Evolutionary conservation across 768 basidiomycete species (phyloP).

Genomic region (Russula foetens): DNA sequence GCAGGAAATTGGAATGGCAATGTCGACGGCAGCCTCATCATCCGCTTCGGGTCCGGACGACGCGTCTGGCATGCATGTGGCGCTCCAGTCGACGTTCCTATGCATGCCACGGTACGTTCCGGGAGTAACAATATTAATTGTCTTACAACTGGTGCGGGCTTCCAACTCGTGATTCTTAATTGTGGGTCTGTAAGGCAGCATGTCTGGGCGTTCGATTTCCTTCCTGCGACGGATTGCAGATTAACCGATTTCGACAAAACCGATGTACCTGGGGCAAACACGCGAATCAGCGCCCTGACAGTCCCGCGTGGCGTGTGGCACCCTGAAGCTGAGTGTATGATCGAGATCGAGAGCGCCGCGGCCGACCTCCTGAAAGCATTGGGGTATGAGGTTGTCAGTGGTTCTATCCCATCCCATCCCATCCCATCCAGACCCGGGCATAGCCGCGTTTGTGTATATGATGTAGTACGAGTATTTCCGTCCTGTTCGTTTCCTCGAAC

Average conservation of each 20-base stretch:
- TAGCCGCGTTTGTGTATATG: background rate
- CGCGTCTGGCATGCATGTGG: slow-evolving; percentile 20
- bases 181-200: background rate
- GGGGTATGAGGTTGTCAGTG: background rate
- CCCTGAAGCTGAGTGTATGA: background rate
- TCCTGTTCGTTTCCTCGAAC: background rate
- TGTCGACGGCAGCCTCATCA: slow-evolving; percentile 11
- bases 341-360: slow-evolving; percentile 4
- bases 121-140: too few relatives aligned
- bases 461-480: background rate
- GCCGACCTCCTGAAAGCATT: slow-evolving; percentile 13
- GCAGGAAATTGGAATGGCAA: slow-evolving; percentile 4
- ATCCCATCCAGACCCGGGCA: too few relatives aligned
- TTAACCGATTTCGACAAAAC: background rate
- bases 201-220: slow-evolving; percentile 21
- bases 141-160: background rate
- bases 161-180: background rate
- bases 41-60: slow-evolving; percentile 23
- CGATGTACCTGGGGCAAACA: background rate
- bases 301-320: background rate
- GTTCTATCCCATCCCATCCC: too few relatives aligned
- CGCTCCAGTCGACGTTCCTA: slow-evolving; percentile 15
- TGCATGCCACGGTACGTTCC: slow-evolving; percentile 10
- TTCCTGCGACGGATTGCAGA: background rate
- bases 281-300: slow-evolving; percentile 1